These are phyloP conservation scores for Acidomyces sp. DNA, from an alignment of 495 filamentous ascomycete genomes.

Conservation along the genomic window DNA sequence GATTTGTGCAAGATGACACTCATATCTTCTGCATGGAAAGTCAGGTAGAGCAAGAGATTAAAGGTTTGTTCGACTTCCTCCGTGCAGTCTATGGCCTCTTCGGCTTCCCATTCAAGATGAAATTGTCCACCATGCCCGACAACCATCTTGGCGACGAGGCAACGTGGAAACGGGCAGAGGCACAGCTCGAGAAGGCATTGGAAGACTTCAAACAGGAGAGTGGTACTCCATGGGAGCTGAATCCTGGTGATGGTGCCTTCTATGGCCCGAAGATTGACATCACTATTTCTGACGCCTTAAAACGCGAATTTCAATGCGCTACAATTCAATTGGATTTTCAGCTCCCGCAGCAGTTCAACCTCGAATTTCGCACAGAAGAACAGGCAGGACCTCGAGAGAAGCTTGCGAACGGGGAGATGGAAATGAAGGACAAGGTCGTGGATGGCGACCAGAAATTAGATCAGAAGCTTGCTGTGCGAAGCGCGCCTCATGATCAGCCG, in stretches of 20 bases:
- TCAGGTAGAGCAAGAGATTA: conserved; percentile 71
- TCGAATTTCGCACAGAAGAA: conserved; percentile 70
- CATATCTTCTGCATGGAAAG: conserved; percentile 85
- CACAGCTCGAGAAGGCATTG: conserved; percentile 60
- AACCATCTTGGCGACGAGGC: conserved; percentile 76
- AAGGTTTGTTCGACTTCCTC: conserved; percentile 80
- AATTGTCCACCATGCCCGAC: conserved; percentile 87
- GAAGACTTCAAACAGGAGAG: conserved; percentile 54
- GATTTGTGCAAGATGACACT: conserved; percentile 90
- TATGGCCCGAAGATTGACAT: conserved; percentile 97
- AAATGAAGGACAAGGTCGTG: conserved; percentile 28
- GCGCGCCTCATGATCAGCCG: conserved; percentile 17
- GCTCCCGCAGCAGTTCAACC: conserved; percentile 68
- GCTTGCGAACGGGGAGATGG: conserved; percentile 19
- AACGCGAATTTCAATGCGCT: conserved; percentile 76
- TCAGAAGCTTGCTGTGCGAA: conserved; percentile 20
- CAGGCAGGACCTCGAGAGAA: conserved; percentile 15
- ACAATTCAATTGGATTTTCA: conserved; percentile 98
- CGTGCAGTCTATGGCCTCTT: conserved; percentile 72
- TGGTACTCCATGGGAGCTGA: conserved; percentile 70
- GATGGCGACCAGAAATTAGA: conserved; percentile 29
- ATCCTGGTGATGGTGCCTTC: conserved; percentile 91
- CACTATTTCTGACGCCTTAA: conserved; percentile 67
- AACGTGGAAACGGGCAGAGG: conserved; percentile 81
- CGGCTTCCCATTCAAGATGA: conserved; percentile 91